phyloP scores from a whole-genome alignment of 2,329 filamentous ascomycete species.

The Pseudonectria foliicola region DNA sequence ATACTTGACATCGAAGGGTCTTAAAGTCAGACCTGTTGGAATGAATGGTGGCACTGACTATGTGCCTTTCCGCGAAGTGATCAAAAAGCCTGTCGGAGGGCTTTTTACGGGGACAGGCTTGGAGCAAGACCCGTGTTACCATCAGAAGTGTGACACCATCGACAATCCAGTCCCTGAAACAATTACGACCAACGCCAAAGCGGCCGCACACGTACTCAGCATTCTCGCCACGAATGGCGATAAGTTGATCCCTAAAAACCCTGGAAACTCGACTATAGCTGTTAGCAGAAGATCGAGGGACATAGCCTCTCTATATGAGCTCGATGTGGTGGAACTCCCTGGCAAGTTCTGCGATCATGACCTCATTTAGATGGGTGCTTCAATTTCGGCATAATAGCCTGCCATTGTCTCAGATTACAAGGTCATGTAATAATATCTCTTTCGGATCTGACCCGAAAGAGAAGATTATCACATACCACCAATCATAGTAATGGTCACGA shows the following conservation, averaged over 20 bases:
- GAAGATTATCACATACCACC: no score
- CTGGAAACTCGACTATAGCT: constrained; percentile 10
- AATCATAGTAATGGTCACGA: no score
- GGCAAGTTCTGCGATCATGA: constrained; percentile 21
- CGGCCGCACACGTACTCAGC: constrained; percentile 41
- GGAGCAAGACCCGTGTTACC: constrained; percentile 29
- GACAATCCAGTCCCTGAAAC: constrained; percentile 27
- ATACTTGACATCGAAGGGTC: constrained; percentile 25
- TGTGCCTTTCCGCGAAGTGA: constrained; percentile 48
- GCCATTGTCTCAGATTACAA: no score
- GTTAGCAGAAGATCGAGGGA: constrained; percentile 13
- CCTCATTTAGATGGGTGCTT: constrained; percentile 15
- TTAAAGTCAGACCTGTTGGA: constrained; percentile 20
- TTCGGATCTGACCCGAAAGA: no score
- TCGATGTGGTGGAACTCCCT: constrained; percentile 4
- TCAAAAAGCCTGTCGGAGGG: constrained; percentile 45
- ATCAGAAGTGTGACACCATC: constrained; percentile 29
- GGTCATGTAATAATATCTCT: no score
- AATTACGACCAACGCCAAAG: constrained; percentile 25
- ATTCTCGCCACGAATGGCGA: constrained; percentile 17
- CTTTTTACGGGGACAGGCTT: constrained; percentile 54
- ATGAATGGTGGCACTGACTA: constrained; percentile 50
- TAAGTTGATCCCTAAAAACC: constrained; percentile 17
- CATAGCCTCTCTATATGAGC: constrained; percentile 13
- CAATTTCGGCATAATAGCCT: no score